Evolutionary conservation across 1,284 basidiomycete species (phyloP).

Genomic region (Puccinia horiana): DNA sequence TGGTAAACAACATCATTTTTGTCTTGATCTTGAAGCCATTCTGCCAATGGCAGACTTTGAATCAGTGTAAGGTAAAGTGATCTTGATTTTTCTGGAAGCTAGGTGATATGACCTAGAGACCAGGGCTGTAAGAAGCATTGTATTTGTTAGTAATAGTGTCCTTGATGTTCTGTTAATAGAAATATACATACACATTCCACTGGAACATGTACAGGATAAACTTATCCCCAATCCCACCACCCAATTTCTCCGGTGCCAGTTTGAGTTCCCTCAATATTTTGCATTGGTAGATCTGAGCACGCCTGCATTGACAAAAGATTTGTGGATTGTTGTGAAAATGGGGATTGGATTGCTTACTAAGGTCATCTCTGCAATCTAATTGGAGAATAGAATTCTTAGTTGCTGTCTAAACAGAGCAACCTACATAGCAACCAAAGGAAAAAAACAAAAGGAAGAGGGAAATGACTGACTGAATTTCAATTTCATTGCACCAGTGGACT

Average conservation of each 20-base stretch:
- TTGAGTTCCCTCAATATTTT: not conserved
- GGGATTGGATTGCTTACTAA: not conserved
- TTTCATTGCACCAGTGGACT: not conserved
- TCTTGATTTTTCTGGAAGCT: not conserved
- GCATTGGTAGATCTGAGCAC: not conserved
- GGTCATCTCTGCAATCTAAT: not conserved
- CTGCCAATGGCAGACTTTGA: not conserved
- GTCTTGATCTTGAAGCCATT: not conserved
- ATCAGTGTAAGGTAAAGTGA: not conserved
- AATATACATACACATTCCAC: not conserved
- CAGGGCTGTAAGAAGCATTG: too few relatives aligned
- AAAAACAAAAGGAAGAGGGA: not conserved
- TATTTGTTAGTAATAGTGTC: too few relatives aligned
- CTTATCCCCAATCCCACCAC: not conserved
- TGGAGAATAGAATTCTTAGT: too few relatives aligned
- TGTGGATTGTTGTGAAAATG: not conserved
- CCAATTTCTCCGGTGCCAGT: not conserved
- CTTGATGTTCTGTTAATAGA: not conserved
- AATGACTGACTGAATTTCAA: not conserved
- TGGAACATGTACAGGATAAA: not conserved
- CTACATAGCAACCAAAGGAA: too few relatives aligned
- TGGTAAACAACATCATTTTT: not conserved
- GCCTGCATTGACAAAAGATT: not conserved
- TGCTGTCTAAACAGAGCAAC: too few relatives aligned
- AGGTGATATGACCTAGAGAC: not conserved